Evolutionary conservation across 2,329 filamentous ascomycete species (phyloP).

Genomic region (Colletotrichum eleusines): DNA sequence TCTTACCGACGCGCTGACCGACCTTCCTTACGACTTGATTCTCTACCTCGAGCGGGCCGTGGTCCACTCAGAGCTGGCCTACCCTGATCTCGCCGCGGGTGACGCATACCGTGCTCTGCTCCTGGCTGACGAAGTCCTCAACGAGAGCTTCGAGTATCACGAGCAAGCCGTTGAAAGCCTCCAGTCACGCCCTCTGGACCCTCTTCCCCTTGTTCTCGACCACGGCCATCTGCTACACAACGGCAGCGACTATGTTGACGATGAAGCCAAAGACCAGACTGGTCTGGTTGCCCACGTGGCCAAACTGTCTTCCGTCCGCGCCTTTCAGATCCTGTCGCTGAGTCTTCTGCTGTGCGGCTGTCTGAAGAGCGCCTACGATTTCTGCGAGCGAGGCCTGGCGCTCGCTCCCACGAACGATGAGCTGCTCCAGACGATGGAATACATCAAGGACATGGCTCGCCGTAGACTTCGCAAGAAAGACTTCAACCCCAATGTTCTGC

Average conservation of each 20-base stretch:
- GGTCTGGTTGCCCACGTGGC: conserved; percentile 57
- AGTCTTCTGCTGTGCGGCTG: conserved; percentile 75
- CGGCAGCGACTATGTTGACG: conserved; percentile 50
- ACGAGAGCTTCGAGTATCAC: conserved; percentile 87
- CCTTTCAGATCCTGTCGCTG: conserved; percentile 69
- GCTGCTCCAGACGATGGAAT: conserved; percentile 64
- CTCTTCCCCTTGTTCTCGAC: conserved; percentile 60
- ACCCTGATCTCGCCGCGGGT: conserved; percentile 89
- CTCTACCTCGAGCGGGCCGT: conserved; percentile 77
- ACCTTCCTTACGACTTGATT: conserved; percentile 70
- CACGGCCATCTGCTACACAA: conserved; percentile 53
- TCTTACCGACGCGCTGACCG: conserved; percentile 67
- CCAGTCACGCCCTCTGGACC: conserved; percentile 51
- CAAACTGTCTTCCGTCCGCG: conserved; percentile 64
- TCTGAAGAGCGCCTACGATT: conserved; percentile 74
- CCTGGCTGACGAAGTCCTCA: conserved; percentile 81
- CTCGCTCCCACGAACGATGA: conserved; percentile 67
- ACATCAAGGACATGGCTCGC: conserved; percentile 66
- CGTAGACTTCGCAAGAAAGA: conserved; percentile 60
- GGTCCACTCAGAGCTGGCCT: conserved; percentile 79
- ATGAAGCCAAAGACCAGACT: conserved; percentile 51
- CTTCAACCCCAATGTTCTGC: conserved; percentile 67
- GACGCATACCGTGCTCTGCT: conserved; percentile 94
- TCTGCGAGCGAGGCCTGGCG: conserved; percentile 71
- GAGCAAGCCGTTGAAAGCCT: conserved; percentile 71